A percentile compares a stretch with the other conserved stretches of the same genome.
Evolutionary conservation across 2,329 filamentous ascomycete species (phyloP).

Genomic region (Leptographium radiaticola): DNA sequence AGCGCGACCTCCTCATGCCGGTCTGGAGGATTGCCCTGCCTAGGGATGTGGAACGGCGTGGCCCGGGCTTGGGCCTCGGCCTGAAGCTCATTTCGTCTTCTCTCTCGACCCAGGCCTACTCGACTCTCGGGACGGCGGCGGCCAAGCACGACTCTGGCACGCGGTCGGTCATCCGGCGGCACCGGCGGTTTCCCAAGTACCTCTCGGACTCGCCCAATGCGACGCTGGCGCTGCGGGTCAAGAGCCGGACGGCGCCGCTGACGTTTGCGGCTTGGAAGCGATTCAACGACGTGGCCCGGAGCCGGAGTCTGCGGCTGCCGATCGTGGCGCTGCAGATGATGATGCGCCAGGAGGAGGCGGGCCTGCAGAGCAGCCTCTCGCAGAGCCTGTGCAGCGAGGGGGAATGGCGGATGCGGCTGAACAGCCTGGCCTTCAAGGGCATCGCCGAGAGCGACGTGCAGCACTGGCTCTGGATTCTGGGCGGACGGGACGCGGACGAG

Average conservation of each 20-base stretch:
- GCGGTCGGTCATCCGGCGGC: neutral
- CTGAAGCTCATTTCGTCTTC: neutral
- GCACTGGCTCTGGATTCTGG: slow-evolving; percentile 29
- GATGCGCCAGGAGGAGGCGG: slow-evolving; percentile 13
- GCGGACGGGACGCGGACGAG: slow-evolving; percentile 19
- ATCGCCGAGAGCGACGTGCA: slow-evolving; percentile 21
- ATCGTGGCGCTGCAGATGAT: slow-evolving; percentile 15
- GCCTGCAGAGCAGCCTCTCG: slow-evolving; percentile 10
- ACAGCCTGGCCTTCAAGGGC: slow-evolving; percentile 19
- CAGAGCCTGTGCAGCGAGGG: slow-evolving; percentile 11
- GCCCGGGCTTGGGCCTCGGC: neutral
- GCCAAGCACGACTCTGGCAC: neutral
- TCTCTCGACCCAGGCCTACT: neutral
- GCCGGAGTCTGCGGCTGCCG: slow-evolving; percentile 14
- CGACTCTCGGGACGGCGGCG: neutral
- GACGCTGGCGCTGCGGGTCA: slow-evolving; percentile 8
- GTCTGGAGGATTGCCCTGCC: slow-evolving; percentile 12
- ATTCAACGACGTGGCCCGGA: slow-evolving; percentile 10
- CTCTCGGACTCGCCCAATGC: slow-evolving; percentile 10
- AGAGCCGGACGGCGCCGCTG: slow-evolving; percentile 6
- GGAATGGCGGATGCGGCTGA: slow-evolving; percentile 19
- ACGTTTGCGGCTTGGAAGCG: slow-evolving; percentile 9
- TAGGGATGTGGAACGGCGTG: slow-evolving; percentile 7
- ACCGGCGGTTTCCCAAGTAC: slow-evolving; percentile 6
- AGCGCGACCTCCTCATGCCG: slow-evolving; percentile 11